Conservation (phyloP, 2,329 filamentous ascomycete genomes). For the Colletotrichum liriopes region DNA sequence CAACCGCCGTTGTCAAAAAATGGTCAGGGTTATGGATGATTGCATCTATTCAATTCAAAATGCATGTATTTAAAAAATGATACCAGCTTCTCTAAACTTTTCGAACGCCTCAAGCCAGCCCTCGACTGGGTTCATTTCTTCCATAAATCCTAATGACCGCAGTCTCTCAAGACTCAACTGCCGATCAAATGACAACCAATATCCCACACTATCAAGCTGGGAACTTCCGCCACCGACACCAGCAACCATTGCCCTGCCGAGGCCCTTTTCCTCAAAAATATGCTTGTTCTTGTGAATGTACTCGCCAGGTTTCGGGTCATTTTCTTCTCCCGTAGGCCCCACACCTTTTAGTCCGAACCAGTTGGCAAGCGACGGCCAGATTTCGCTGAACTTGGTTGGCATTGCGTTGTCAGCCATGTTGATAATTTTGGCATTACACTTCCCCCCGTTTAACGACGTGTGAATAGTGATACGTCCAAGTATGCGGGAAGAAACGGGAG, state of each 20-base stretch:
- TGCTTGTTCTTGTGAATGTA: slow-evolving; percentile 51
- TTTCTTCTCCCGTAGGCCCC: slow-evolving; percentile 39
- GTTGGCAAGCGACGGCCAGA: slow-evolving; percentile 51
- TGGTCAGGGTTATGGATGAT: neutral
- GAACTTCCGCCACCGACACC: slow-evolving; percentile 56
- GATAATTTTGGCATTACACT: slow-evolving; percentile 51
- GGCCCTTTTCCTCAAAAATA: slow-evolving; percentile 49
- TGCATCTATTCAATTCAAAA: neutral
- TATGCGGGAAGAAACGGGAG: slow-evolving; percentile 51
- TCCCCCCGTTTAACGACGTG: slow-evolving; percentile 48
- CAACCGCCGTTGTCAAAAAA: no score
- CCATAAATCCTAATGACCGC: slow-evolving; percentile 56
- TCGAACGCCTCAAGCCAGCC: slow-evolving; percentile 62
- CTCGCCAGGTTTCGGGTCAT: slow-evolving; percentile 47
- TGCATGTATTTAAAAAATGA: slow-evolving; percentile 51
- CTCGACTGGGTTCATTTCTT: slow-evolving; percentile 54
- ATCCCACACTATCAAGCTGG: slow-evolving; percentile 61
- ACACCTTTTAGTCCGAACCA: slow-evolving; percentile 53
- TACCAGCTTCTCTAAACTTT: slow-evolving; percentile 57
- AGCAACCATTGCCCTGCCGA: slow-evolving; percentile 46
- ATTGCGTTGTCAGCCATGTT: slow-evolving; percentile 51
- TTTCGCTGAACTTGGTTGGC: slow-evolving; percentile 48
- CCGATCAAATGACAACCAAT: slow-evolving; percentile 64
- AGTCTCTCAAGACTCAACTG: slow-evolving; percentile 61
- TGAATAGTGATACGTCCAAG: slow-evolving; percentile 52